Evolutionary conservation across 176 grass and related monocot species (phyloP).

Genomic region (Aegilops bicornis): DNA sequence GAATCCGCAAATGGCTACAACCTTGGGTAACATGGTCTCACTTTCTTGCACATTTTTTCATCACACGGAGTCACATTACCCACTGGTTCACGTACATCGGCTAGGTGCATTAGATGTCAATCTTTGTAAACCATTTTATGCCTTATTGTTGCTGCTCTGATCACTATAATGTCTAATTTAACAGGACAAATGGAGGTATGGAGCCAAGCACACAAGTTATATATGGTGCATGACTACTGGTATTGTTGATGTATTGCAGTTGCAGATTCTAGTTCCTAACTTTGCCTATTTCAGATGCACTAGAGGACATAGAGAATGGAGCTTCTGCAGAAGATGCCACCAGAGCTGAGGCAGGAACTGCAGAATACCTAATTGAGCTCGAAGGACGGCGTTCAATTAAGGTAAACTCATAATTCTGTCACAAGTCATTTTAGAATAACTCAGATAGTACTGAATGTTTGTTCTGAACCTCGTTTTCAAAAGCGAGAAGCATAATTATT

Average conservation of each 20-base stretch:
- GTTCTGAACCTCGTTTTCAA: neutral
- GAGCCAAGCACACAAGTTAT: slow-evolving; percentile 18
- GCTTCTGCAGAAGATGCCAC: slow-evolving; percentile 19
- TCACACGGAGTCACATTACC: neutral
- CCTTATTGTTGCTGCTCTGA: neutral
- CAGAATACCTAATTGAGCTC: slow-evolving; percentile 65
- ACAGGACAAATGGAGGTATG: slow-evolving; percentile 18
- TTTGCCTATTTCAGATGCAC: slow-evolving; percentile 26
- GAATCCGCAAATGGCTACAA: slow-evolving; percentile 25
- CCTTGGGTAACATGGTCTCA: slow-evolving; percentile 21
- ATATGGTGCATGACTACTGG: neutral
- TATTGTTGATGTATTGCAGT: neutral
- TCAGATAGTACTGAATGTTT: neutral
- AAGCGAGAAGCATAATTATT: neutral
- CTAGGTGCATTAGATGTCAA: neutral
- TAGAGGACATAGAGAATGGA: slow-evolving; percentile 58
- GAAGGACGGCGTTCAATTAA: slow-evolving; percentile 81
- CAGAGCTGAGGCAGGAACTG: slow-evolving; percentile 75
- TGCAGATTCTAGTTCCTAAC: slow-evolving; percentile 16
- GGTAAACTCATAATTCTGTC: slow-evolving; percentile 21
- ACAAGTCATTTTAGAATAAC: neutral
- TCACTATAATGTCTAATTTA: neutral
- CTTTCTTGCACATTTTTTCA: neutral
- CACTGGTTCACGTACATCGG: neutral
- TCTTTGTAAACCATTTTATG: neutral